These are phyloP conservation scores for Symbiodinium pilosum DNA, from an alignment of 73 alveolate species.

Conservation along the genomic window DNA sequence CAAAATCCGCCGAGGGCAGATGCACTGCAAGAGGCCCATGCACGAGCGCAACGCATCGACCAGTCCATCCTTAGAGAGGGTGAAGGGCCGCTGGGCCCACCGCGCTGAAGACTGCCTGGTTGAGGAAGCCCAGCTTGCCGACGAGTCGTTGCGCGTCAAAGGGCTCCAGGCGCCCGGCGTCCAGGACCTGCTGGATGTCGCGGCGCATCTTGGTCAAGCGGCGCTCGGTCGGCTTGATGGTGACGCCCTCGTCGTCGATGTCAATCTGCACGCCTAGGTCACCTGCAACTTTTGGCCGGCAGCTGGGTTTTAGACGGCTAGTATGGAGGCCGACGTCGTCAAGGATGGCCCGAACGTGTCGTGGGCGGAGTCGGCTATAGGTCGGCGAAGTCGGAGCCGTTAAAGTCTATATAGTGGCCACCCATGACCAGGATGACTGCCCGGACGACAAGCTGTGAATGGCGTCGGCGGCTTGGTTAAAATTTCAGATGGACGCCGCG, in stretches of 20 bases:
- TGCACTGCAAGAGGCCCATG: neutral
- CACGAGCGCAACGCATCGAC: neutral
- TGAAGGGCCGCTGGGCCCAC: neutral
- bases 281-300: neutral
- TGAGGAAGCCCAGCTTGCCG: constrained; percentile 16
- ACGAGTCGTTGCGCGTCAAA: neutral
- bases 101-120: neutral
- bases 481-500: constrained; percentile 9
- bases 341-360: neutral
- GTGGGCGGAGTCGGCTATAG: too few species aligned
- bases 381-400: neutral
- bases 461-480: neutral
- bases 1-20: neutral
- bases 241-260: neutral
- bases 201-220: neutral
- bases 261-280: neutral
- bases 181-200: neutral
- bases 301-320: neutral
- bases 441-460: neutral
- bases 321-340: too few species aligned
- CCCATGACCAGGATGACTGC: neutral
- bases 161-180: neutral
- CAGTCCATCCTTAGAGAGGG: neutral
- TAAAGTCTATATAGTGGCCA: neutral
- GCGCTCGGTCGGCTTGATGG: neutral